phyloP scores from a whole-genome alignment of 768 basidiomycete genomes.

The Lepiota brunneoincarnata region DNA sequence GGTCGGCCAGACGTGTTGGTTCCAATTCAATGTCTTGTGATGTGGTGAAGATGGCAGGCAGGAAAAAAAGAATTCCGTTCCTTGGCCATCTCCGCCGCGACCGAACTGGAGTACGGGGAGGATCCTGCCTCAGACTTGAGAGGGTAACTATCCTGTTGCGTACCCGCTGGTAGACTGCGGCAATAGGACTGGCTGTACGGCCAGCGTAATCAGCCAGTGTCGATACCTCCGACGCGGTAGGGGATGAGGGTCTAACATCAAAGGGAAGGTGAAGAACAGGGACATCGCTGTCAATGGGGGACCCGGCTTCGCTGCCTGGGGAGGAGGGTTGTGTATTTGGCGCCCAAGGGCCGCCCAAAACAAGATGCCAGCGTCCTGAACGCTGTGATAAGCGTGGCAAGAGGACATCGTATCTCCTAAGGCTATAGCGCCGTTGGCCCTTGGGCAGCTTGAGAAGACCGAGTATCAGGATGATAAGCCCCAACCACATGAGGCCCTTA shows the following conservation, averaged over 20 bases:
- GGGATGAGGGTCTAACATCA: slow-evolving; percentile 55
- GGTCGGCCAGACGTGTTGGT: slow-evolving; percentile 14
- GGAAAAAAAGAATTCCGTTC: slow-evolving; percentile 73
- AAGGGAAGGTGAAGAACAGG: slow-evolving; percentile 65
- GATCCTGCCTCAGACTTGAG: slow-evolving; percentile 35
- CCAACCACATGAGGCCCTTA: slow-evolving; percentile 84
- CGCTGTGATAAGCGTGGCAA: slow-evolving; percentile 67
- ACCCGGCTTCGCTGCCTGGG: slow-evolving; percentile 34
- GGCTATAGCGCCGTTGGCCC: slow-evolving; percentile 54
- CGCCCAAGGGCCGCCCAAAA: slow-evolving; percentile 58
- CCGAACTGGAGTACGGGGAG: slow-evolving; percentile 47
- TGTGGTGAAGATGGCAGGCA: slow-evolving; percentile 75
- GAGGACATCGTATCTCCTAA: slow-evolving; percentile 72
- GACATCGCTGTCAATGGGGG: slow-evolving; percentile 48
- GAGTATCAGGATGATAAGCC: slow-evolving; percentile 65
- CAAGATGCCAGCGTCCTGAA: slow-evolving; percentile 72
- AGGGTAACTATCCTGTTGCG: slow-evolving; percentile 55
- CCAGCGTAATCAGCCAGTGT: slow-evolving; percentile 42
- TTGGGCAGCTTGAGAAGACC: slow-evolving; percentile 61
- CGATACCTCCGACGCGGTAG: slow-evolving; percentile 48
- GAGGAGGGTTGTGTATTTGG: slow-evolving; percentile 30
- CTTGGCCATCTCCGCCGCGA: slow-evolving; percentile 42
- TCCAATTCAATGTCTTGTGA: slow-evolving; percentile 44
- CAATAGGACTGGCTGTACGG: slow-evolving; percentile 41
- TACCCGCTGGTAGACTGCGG: slow-evolving; percentile 53